Base-by-base conservation (phyloP, 2,329 filamentous ascomycete genomes). In the Xylaria sp. region DNA sequence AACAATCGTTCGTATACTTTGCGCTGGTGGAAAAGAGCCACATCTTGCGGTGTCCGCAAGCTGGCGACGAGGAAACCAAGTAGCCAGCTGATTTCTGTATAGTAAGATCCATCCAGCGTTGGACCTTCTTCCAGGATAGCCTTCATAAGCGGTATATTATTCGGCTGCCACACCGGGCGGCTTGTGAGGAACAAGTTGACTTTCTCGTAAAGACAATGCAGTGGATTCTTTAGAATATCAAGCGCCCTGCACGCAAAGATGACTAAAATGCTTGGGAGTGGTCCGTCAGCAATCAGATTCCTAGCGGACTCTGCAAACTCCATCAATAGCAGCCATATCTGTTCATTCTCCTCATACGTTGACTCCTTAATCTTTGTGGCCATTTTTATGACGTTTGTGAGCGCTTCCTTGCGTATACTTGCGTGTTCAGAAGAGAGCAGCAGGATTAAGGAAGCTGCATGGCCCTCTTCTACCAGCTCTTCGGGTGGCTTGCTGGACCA, bases 161-260 rank as follows among this genome's bases (percentile, higher is more conserved):
- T 88, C 20, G 90, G 77, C 13, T 90, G 86, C 95, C 95, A 98
- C 28, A 85, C 80, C 0, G 95, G 94, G 0, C 90, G 88, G 61
- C 90, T 90, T 25, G 93, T 93, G 43, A 98, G 87, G 79, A 94
- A 98, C 6, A 86, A 85, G 82, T 97, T 97, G 80, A 96, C 83
- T 78, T 97, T 97, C 67, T 90, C 88, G 78, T 97, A 98, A 46
- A 98, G 87, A 69, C 88, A 89, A 77, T 97, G 93, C 18, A 94
- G 85, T 0, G 95, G 95, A 70, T 93, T 90, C 25, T 86, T 87
- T 55, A 97, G 82, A 18, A 97, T 89, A 1, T 86, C 82, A 8
- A 97, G 84, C 1, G 90, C 89, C 72, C 89, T 89, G 56, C 87
- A 86, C 8, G 93, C 91, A 75, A 97, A 96, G 12, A 91, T 88